Percentiles rank a stretch among this genome's conserved stretches.
phyloP scores from a whole-genome alignment of 169 alveolate genomes.

The Cryptosporidium parvum region DNA sequence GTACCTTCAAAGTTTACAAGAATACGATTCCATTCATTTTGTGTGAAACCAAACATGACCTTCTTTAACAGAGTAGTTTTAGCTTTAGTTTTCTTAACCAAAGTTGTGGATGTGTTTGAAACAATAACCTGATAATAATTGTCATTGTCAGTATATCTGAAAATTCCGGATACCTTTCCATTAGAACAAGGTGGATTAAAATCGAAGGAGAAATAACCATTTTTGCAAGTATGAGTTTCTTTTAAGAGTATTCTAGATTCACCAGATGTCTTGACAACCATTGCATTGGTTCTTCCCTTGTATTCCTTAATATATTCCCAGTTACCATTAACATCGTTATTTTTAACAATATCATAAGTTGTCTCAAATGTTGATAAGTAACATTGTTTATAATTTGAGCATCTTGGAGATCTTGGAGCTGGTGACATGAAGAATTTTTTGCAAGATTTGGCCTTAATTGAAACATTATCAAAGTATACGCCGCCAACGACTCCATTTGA shows the following conservation, averaged over 20 bases:
- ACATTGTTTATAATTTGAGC: slow-evolving; percentile 77
- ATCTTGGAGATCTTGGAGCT: slow-evolving; percentile 80
- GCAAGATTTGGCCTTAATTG: slow-evolving; percentile 84
- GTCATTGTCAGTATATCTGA: slow-evolving; percentile 69
- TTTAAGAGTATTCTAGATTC: slow-evolving; percentile 67
- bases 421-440: slow-evolving; percentile 61
- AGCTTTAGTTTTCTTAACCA: slow-evolving; percentile 10
- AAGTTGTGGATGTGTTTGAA: slow-evolving; percentile 40
- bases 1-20: slow-evolving; percentile 77
- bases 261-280: slow-evolving; percentile 4
- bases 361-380: slow-evolving; percentile 76
- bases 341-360: slow-evolving; percentile 40
- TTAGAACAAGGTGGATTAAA: slow-evolving; percentile 79
- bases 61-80: slow-evolving; percentile 24
- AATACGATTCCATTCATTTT: slow-evolving; percentile 77
- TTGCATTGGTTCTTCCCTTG: slow-evolving; percentile 69
- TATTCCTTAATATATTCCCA: slow-evolving; percentile 68
- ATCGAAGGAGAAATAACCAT: slow-evolving; percentile 80
- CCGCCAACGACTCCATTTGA: slow-evolving; percentile 88
- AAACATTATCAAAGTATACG: slow-evolving; percentile 85
- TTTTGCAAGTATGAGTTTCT: slow-evolving; percentile 57
- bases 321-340: slow-evolving; percentile 61
- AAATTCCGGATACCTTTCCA: slow-evolving; percentile 78
- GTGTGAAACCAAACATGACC: slow-evolving; percentile 4
- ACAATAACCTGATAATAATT: slow-evolving; percentile 69